phyloP scores from a whole-genome alignment of 495 filamentous ascomycete genomes.

The Aspergillus sclerotioniger region DNA sequence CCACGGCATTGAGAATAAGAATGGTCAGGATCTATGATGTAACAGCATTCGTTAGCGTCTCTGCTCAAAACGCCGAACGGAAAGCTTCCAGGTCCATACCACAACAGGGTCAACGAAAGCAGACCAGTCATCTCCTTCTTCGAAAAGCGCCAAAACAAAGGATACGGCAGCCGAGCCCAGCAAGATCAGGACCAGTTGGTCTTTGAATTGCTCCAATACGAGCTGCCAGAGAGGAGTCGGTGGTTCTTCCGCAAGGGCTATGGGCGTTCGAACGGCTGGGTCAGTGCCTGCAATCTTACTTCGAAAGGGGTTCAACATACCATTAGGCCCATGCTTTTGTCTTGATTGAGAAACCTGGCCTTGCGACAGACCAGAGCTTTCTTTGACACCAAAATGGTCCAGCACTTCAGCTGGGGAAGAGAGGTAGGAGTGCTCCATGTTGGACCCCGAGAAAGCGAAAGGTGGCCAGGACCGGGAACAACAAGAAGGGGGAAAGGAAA shows the following conservation, averaged over 20 bases:
- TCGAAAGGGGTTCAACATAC: slow-evolving; percentile 48
- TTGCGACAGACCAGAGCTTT: slow-evolving; percentile 65
- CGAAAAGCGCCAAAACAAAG: slow-evolving; percentile 90
- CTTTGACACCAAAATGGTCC: slow-evolving; percentile 66
- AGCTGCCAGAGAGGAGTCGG: slow-evolving; percentile 97
- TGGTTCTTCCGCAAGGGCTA: slow-evolving; percentile 92
- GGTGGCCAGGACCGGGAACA: slow-evolving; percentile 22
- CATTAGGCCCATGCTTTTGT: slow-evolving; percentile 78
- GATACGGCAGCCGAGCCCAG: slow-evolving; percentile 92
- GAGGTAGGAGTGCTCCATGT: slow-evolving; percentile 80
- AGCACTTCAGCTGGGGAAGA: slow-evolving; percentile 67
- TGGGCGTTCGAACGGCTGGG: slow-evolving; percentile 16
- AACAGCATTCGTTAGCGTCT: slow-evolving; percentile 13
- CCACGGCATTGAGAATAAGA: slow-evolving; percentile 91
- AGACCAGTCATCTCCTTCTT: slow-evolving; percentile 89
- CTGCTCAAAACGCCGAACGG: neutral
- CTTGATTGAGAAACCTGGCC: slow-evolving; percentile 61
- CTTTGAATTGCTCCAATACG: slow-evolving; percentile 97
- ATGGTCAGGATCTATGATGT: slow-evolving; percentile 84
- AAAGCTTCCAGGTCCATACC: slow-evolving; percentile 48
- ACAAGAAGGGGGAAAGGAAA: slow-evolving; percentile 18
- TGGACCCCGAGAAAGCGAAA: slow-evolving; percentile 19
- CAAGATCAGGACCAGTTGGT: slow-evolving; percentile 95
- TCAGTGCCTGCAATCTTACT: slow-evolving; percentile 1
- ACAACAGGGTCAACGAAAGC: slow-evolving; percentile 98